A percentile compares a stretch with the other conserved stretches of the same genome.
Evolutionary conservation across 257 asterid species (phyloP).

Genomic region (Solanum neorickii): DNA sequence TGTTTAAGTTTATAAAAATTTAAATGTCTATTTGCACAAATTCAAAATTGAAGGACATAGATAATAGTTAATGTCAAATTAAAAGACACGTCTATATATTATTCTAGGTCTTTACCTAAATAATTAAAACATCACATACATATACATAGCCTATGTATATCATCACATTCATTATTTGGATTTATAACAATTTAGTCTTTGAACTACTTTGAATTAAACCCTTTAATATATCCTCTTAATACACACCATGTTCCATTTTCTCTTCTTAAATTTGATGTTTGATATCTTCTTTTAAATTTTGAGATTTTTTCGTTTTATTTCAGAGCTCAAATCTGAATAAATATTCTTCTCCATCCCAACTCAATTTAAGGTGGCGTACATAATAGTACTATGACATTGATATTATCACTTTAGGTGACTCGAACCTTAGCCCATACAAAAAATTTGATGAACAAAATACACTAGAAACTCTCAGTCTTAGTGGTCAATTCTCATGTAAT

Average conservation of each 20-base stretch:
- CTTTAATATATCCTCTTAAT: neutral
- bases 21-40: too few species aligned
- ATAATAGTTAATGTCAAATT: too few species aligned
- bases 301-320: too few species aligned
- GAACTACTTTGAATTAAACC: neutral
- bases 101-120: slow-evolving; percentile 1
- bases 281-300: too few species aligned
- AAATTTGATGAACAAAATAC: neutral
- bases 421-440: neutral
- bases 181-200: slow-evolving; percentile 14
- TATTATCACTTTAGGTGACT: neutral
- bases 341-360: neutral
- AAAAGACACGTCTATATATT: too few species aligned
- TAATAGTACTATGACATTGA: neutral
- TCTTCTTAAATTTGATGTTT: too few species aligned
- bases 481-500: neutral
- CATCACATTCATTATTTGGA: slow-evolving; percentile 15
- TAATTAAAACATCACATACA: slow-evolving; percentile 36
- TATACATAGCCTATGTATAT: slow-evolving; percentile 12
- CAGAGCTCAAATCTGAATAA: neutral
- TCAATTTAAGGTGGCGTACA: neutral
- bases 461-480: neutral
- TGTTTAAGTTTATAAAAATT: too few species aligned
- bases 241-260: too few species aligned
- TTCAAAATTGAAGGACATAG: rapidly evolving